phyloP scores from a whole-genome alignment of 1,284 basidiomycete species.

The Ustilago sp. region DNA sequence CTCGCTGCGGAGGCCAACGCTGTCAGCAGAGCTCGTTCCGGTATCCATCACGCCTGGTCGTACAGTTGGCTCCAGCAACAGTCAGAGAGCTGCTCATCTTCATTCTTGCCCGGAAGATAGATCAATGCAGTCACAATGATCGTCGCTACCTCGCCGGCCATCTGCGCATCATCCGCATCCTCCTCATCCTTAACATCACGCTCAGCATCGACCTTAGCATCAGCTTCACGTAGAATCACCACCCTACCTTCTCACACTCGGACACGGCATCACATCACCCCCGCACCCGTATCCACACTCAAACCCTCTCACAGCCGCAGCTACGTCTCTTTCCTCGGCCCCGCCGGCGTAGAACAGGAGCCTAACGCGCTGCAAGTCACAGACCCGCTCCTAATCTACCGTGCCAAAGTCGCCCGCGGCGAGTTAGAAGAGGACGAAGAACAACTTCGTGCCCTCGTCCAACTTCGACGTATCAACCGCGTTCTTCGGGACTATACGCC shows the following conservation, averaged over 20 bases:
- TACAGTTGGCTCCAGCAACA: too few species aligned
- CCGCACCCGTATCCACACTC: neutral
- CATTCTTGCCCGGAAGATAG: neutral
- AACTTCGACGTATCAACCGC: conserved; percentile 73
- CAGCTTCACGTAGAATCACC: conserved; percentile 2
- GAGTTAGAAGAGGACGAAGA: conserved; percentile 76
- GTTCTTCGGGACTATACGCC: conserved; percentile 74
- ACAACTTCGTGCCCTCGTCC: conserved; percentile 77
- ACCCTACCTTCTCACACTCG: neutral
- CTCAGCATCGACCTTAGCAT: neutral
- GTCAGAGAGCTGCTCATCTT: neutral
- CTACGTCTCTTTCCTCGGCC: conserved; percentile 15
- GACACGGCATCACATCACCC: neutral
- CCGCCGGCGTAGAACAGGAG: conserved; percentile 8
- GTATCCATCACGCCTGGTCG: too few species aligned
- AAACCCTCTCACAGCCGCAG: neutral
- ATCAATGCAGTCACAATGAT: conserved; percentile 25
- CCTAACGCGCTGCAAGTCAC: conserved; percentile 50
- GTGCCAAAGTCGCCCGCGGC: conserved; percentile 72
- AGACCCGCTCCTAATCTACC: conserved; percentile 61
- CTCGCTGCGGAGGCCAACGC: too few species aligned
- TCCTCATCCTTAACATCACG: conserved; percentile 7
- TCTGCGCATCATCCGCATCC: conserved; percentile 16
- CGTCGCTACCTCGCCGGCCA: conserved; percentile 18
- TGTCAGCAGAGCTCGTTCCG: too few species aligned